Base-by-base conservation (phyloP, 2,329 filamentous ascomycete genomes). In the Neofusicoccum cordaticola region DNA sequence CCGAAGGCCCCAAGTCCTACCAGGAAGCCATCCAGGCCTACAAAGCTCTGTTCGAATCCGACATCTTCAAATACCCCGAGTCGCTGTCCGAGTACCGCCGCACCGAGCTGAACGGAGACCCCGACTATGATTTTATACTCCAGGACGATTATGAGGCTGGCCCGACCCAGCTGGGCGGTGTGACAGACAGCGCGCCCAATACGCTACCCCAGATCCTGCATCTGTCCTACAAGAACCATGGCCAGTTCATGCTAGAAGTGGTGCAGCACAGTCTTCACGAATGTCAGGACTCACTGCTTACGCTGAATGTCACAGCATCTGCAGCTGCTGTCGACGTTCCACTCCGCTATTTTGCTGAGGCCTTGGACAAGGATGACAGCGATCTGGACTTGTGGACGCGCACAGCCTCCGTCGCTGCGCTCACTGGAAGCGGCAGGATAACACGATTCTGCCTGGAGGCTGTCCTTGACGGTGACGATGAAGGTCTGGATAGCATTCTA, bases 151-250 rank as follows among this genome's bases (percentile, higher is more conserved):
- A 73, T 64, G 75, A 78, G 9, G 69, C 73, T 1, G 75, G 74
- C 1, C 77, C 77, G 5, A 69, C 83, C 83, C 68, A 80, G 68
- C 71, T 69, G 22, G 84, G 85, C 34, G 85, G 85, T 65, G 86
- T 88, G 57, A 86, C 86, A 56, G 92, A 96, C 68, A 89, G 87
- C 34, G 87, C 88, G 2, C 91, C 89, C 15, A 95, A 90, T 73
- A 94, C 90, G 56, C 81, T 98, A 9, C 89, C 92, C 0, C 93
- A 97, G 73, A 93, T 96, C 11, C 84, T 98, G 19, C 97, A 97
- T 72, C 85, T 99, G 7, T 91, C 94, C 1, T 92, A 96, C 82
- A 99, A 98, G 77, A 99, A 98, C 71, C 89, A 94, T 78, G 95
- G 93, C 47, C 92, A 98, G 73, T 97, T 96, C 73, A 82, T 90